A percentile compares a stretch with the other conserved stretches of the same genome.
phyloP scores from a whole-genome alignment of 2,329 filamentous ascomycete genomes.

The Sporothrix dimorphospora region DNA sequence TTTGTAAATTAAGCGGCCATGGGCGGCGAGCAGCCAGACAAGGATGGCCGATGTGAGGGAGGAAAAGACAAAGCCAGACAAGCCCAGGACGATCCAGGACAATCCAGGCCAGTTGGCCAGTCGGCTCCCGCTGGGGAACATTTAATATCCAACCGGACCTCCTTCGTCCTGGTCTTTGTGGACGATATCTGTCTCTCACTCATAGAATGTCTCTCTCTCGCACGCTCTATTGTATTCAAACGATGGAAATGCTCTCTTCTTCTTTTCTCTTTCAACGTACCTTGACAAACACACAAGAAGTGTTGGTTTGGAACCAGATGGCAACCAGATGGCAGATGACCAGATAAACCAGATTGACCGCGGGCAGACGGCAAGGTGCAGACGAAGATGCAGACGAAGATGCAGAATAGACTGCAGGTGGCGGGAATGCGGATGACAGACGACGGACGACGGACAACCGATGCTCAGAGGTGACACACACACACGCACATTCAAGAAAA shows the following conservation, averaged over 20 bases:
- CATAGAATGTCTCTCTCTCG: neutral
- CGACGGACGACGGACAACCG: neutral
- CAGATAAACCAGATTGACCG: neutral
- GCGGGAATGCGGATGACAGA: neutral
- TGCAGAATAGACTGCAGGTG: neutral
- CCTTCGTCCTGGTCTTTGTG: neutral
- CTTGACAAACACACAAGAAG: neutral
- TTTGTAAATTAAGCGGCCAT: conserved; percentile 22
- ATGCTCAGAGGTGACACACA: conserved; percentile 8
- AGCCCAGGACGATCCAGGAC: neutral
- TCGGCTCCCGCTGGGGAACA: conserved; percentile 25
- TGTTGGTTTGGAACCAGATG: neutral
- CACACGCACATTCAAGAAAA: conserved; percentile 12
- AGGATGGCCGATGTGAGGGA: neutral
- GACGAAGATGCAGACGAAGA: neutral
- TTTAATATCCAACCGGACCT: conserved; percentile 15
- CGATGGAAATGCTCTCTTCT: neutral
- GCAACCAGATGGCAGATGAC: neutral
- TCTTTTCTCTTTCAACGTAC: neutral
- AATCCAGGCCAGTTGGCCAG: neutral
- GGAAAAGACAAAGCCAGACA: neutral
- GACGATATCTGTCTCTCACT: neutral
- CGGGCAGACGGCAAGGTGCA: conserved; percentile 1
- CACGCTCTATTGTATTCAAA: neutral
- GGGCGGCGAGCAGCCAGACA: neutral